These are phyloP conservation scores for Xylaria sp. DNA, from an alignment of 2,329 filamentous ascomycete species.

Conservation along the genomic window DNA sequence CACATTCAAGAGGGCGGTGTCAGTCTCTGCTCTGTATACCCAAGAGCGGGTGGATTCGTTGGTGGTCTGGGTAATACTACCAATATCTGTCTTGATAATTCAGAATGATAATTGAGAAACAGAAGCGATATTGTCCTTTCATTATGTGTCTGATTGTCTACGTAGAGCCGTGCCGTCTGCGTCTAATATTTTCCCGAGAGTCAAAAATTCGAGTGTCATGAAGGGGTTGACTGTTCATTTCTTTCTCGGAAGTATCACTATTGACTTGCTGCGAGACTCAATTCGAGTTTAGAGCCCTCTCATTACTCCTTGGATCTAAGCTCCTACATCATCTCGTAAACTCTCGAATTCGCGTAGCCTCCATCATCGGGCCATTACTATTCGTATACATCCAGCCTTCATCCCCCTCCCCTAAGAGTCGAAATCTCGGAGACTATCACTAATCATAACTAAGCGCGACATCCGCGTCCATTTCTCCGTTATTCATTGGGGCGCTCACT, in stretches of 20 bases:
- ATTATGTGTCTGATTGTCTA: not conserved
- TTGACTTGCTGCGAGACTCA: too few species aligned
- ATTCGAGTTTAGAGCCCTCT: too few species aligned
- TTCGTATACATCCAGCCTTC: too few species aligned
- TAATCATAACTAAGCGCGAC: too few species aligned
- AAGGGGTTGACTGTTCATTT: not conserved
- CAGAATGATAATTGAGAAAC: not conserved
- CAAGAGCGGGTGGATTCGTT: not conserved
- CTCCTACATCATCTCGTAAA: too few species aligned
- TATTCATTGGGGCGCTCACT: too few species aligned
- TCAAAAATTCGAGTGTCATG: not conserved
- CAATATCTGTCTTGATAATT: not conserved
- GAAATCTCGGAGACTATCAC: too few species aligned
- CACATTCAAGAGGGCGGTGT: not conserved
- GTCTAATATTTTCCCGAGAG: not conserved
- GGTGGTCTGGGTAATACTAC: constrained; percentile 3
- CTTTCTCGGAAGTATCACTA: not conserved
- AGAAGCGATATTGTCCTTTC: not conserved
- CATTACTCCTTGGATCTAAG: too few species aligned
- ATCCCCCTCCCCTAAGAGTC: too few species aligned
- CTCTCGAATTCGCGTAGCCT: too few species aligned
- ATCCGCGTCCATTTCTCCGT: too few species aligned
- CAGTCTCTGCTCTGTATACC: not conserved
- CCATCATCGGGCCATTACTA: too few species aligned
- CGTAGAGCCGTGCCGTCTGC: not conserved